phyloP scores from a whole-genome alignment of 306 rosid species.

The Acmispon strigosus region DNA sequence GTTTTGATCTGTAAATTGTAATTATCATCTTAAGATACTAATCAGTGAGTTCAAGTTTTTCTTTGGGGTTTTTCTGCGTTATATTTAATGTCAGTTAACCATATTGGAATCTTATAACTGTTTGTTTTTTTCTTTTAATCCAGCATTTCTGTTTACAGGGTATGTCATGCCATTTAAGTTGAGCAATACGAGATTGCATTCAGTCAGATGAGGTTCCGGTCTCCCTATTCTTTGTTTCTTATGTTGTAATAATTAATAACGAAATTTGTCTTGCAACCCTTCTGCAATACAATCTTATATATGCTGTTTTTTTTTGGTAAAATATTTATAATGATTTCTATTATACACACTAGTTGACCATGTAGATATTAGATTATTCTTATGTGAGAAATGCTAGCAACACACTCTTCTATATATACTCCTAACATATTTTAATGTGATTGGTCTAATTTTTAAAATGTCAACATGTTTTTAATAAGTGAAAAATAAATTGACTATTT shows the following conservation, averaged over 20 bases:
- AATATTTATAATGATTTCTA: neutral
- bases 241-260: neutral
- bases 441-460: no score
- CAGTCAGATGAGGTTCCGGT: neutral
- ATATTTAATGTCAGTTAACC: neutral
- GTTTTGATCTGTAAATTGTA: slow-evolving; percentile 17
- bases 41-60: slow-evolving; percentile 20
- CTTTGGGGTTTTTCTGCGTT: slow-evolving; percentile 11
- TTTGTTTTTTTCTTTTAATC: neutral
- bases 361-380: neutral
- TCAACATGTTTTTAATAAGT: no score
- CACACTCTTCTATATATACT: no score
- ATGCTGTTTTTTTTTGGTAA: neutral
- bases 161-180: neutral
- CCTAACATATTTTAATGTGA: no score
- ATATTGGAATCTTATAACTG: slow-evolving; percentile 6
- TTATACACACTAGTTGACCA: no score
- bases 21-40: slow-evolving; percentile 18
- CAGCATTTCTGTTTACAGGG: neutral
- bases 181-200: neutral
- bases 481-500: no score
- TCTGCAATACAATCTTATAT: neutral
- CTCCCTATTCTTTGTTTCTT: neutral
- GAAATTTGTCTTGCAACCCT: neutral
- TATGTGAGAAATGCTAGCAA: no score